Base-by-base conservation (phyloP, 148 eudicot genomes). In the Spergularia bocconei region DNA sequence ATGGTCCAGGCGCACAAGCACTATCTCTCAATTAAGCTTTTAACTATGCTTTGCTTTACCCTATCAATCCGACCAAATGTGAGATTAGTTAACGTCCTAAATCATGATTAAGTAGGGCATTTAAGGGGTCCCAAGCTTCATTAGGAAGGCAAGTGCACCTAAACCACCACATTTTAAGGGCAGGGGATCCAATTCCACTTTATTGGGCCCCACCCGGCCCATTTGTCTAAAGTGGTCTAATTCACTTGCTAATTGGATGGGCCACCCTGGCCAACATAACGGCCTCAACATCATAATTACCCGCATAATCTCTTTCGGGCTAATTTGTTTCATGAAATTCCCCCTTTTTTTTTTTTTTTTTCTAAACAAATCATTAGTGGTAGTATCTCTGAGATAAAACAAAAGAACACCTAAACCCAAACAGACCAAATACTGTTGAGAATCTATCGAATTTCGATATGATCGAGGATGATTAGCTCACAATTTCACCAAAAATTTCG, bases 111-210 rank as follows among this genome's bases (percentile, higher is more conserved):
- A 79, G 57, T 63, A 50, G 36, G 48, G 19, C 61, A 29, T 50
- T 77, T 11, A 25, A 50, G 25, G 69, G 78, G 59, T 47, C 80
- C 78, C 63, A 73, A 73, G 54, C 82, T 74, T 79, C 63, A 69
- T 79, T 79, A 69, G 58, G 23, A 69, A 62, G 82, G 70, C 69
- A 79, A 74, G 65, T 69, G 74, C 78, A 69, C 74, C 75, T 74
- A 74, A 79, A 79, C 23, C 74, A 39, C 12, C 82, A 70, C 75
- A 75, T 55, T 69, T 75, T 70, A 69, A 79, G 78, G 82, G 66
- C 25, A 29, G 20, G 63, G 54, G 17, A 78, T 71, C 65, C 71
- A 19, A 73, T 50, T 57, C 68, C 77, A 61, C 41, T 74, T 52
- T 29, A 6, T 69, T 62, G 65, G 60, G 69, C 78, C 20, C 29